These are phyloP conservation scores for Dothistroma pini DNA, from an alignment of 2,329 filamentous ascomycete species.

Conservation along the genomic window DNA sequence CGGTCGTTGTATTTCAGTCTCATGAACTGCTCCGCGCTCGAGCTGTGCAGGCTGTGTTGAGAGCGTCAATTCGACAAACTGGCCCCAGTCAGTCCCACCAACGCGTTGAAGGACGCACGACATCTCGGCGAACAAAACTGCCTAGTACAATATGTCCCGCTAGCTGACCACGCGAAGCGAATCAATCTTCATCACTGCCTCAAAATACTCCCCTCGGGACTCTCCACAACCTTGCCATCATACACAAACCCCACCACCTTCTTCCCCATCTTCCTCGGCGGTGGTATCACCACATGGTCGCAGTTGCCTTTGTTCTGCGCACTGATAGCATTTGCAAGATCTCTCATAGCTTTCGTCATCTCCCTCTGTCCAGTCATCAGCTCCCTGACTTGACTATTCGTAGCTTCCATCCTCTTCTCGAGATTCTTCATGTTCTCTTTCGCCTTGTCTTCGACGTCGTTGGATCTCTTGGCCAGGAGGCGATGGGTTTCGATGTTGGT, in stretches of 20 bases:
- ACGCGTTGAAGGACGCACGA: no score
- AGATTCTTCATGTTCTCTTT: conserved; percentile 8
- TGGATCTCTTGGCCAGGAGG: conserved; percentile 7
- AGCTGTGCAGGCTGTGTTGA: no score
- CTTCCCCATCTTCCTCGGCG: conserved; percentile 31
- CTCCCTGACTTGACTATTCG: conserved; percentile 26
- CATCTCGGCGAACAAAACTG: no score
- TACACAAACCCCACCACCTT: conserved; percentile 34
- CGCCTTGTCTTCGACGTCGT: conserved; percentile 5
- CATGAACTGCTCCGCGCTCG: no score
- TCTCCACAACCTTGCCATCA: conserved; percentile 26
- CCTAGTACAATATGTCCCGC: no score
- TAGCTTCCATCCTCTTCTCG: conserved; percentile 22
- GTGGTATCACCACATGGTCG: conserved; percentile 31
- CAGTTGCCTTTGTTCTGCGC: conserved; percentile 22
- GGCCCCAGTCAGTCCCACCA: no score
- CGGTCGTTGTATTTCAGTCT: no score
- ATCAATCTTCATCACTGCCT: neutral
- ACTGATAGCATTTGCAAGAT: conserved; percentile 24
- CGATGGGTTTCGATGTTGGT: conserved; percentile 26
- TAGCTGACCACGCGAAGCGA: no score
- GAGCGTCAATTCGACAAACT: no score
- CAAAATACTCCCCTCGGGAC: conserved; percentile 3
- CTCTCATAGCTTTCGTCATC: conserved; percentile 26
- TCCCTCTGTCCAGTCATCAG: conserved; percentile 28